Evolutionary conservation across 2,329 filamentous ascomycete species (phyloP).

Genomic region (Macrophomina phaseolina): DNA sequence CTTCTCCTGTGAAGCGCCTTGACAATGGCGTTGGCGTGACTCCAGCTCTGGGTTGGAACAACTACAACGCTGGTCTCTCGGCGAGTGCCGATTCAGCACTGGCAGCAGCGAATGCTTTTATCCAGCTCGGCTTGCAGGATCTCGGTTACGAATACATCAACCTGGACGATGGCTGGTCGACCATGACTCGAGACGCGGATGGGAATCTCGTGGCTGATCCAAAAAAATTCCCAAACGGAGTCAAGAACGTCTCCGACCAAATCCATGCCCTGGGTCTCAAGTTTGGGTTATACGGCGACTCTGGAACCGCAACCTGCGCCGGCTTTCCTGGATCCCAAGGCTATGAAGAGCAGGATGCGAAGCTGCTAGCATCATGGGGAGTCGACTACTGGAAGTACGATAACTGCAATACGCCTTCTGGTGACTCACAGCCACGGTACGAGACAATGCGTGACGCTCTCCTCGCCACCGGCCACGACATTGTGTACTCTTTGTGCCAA

Average conservation of each 20-base stretch:
- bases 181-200: slow-evolving; percentile 33
- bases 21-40: slow-evolving; percentile 33
- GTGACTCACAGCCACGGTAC: slow-evolving; percentile 34
- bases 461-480: slow-evolving; percentile 38
- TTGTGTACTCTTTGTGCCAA: slow-evolving; percentile 46
- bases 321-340: slow-evolving; percentile 34
- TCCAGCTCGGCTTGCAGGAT: slow-evolving; percentile 31
- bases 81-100: slow-evolving; percentile 7
- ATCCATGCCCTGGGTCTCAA: slow-evolving; percentile 46
- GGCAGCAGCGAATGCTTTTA: slow-evolving; percentile 3
- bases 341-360: slow-evolving; percentile 35
- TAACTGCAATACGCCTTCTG: slow-evolving; percentile 33
- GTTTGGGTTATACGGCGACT: slow-evolving; percentile 49
- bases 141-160: slow-evolving; percentile 36
- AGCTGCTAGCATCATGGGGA: slow-evolving; percentile 35
- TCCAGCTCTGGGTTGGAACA: slow-evolving; percentile 36
- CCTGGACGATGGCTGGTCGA: slow-evolving; percentile 45
- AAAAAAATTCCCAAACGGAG: slow-evolving; percentile 46
- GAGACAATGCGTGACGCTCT: slow-evolving; percentile 33
- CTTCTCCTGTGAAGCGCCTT: slow-evolving; percentile 23
- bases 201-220: slow-evolving; percentile 39
- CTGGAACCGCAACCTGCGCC: slow-evolving; percentile 34
- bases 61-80: slow-evolving; percentile 25
- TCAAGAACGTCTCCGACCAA: slow-evolving; percentile 44
- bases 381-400: slow-evolving; percentile 38